Percentiles rank a stretch among this genome's conserved stretches.
Conservation (phyloP, 495 filamentous ascomycete species). For the Venustampulla echinocandica region DNA sequence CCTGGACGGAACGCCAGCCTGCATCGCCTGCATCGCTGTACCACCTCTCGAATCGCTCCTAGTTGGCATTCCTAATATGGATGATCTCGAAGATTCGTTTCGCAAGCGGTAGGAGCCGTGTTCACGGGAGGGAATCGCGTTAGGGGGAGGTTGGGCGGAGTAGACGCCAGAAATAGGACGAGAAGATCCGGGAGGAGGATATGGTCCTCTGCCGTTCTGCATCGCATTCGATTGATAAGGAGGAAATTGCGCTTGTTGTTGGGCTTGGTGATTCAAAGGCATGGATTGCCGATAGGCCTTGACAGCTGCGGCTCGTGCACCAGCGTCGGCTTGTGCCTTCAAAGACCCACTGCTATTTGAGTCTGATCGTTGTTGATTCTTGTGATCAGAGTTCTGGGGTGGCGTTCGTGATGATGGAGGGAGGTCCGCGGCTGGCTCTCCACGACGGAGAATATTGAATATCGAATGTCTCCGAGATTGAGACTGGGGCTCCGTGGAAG, state of each 20-base stretch:
- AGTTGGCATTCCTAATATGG: conserved; percentile 44
- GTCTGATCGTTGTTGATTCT: conserved; percentile 5
- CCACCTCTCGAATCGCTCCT: conserved; percentile 54
- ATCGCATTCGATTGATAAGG: conserved; percentile 27
- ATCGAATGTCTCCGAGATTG: conserved; percentile 23
- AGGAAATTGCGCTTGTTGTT: conserved; percentile 37
- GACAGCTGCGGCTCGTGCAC: conserved; percentile 15
- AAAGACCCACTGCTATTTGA: conserved; percentile 10
- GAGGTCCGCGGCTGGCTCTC: conserved; percentile 13
- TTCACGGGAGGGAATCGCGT: conserved; percentile 34
- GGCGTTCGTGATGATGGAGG: conserved; percentile 10
- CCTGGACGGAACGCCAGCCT: conserved; percentile 55
- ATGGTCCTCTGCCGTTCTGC: conserved; percentile 22
- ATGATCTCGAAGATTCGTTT: conserved; percentile 57
- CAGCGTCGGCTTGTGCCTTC: conserved; percentile 13
- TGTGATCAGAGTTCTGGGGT: conserved; percentile 12
- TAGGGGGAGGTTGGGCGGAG: conserved; percentile 28
- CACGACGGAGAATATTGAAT: conserved; percentile 24
- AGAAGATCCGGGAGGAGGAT: conserved; percentile 22
- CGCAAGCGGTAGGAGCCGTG: conserved; percentile 47
- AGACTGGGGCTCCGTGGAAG: conserved; percentile 63
- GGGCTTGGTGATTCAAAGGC: conserved; percentile 35
- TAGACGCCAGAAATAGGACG: conserved; percentile 51
- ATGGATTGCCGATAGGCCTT: conserved; percentile 31
- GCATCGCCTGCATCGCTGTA: conserved; percentile 50